Conservation (phyloP, 495 filamentous ascomycete genomes). For the Rhizodiscina lignyota region DNA sequence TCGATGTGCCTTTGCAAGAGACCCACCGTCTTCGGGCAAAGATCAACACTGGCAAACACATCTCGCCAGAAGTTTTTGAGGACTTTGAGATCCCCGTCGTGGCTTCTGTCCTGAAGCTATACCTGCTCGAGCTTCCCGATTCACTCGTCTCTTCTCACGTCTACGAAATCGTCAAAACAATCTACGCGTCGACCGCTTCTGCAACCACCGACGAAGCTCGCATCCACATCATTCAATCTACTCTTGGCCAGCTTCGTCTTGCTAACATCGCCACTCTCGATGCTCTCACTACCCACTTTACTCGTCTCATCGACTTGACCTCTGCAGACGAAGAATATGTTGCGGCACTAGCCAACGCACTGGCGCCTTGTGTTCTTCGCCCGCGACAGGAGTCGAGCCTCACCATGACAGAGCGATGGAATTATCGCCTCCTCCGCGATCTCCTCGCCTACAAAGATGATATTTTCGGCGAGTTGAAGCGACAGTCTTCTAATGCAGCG, state of each 20-base stretch:
- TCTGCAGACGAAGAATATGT: constrained; percentile 86
- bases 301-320: constrained; percentile 87
- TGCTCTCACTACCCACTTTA: constrained; percentile 95
- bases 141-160: constrained; percentile 95
- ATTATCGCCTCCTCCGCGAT: constrained; percentile 82
- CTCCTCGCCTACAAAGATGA: constrained; percentile 84
- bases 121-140: constrained; percentile 90
- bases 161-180: constrained; percentile 96
- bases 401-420: constrained; percentile 88
- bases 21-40: constrained; percentile 70
- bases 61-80: constrained; percentile 57
- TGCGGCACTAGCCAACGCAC: constrained; percentile 51
- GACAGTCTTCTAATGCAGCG: constrained; percentile 20
- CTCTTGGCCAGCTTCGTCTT: constrained; percentile 81
- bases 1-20: constrained; percentile 70
- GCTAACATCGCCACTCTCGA: constrained; percentile 98
- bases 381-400: constrained; percentile 72
- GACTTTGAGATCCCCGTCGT: constrained; percentile 87
- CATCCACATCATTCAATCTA: constrained; percentile 86
- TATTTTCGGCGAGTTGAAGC: constrained; percentile 94
- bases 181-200: constrained; percentile 73
- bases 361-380: constrained; percentile 78
- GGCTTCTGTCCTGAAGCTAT: constrained; percentile 85
- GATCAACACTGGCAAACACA: constrained; percentile 78
- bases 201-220: constrained; percentile 51